Conservation (phyloP, 2,329 filamentous ascomycete genomes). For the Colletotrichum simmondsii region DNA sequence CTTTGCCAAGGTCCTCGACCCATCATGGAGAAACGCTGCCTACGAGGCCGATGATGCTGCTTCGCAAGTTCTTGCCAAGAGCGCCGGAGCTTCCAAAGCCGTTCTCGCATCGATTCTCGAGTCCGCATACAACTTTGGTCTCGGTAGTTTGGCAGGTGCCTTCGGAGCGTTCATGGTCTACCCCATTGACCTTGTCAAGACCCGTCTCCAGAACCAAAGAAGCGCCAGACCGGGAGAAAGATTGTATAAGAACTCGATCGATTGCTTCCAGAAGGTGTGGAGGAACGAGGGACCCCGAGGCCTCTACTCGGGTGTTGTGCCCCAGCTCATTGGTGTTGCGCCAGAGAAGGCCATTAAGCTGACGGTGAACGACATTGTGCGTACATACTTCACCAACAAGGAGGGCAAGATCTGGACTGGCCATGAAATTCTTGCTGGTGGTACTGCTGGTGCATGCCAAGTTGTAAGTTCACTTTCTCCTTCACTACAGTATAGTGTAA, state of each 20-base stretch:
- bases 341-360: constrained; percentile 99
- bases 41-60: constrained; percentile 61
- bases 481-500: not conserved
- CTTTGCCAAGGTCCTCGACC: constrained; percentile 94
- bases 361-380: constrained; percentile 95
- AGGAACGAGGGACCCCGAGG: constrained; percentile 91
- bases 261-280: constrained; percentile 93
- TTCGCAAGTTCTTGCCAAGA: constrained; percentile 49
- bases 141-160: constrained; percentile 91
- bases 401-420: constrained; percentile 76
- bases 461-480: constrained; percentile 73
- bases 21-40: constrained; percentile 81
- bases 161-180: constrained; percentile 99
- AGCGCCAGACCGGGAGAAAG: constrained; percentile 83
- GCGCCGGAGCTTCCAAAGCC: constrained; percentile 56
- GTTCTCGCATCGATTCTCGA: constrained; percentile 75
- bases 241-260: constrained; percentile 96
- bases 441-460: constrained; percentile 91
- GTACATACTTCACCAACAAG: constrained; percentile 79
- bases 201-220: constrained; percentile 97
- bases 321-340: constrained; percentile 96
- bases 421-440: constrained; percentile 88
- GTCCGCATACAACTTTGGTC: constrained; percentile 88
- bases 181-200: constrained; percentile 98
- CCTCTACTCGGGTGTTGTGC: constrained; percentile 93